phyloP scores from a whole-genome alignment of 2,329 filamentous ascomycete genomes.

The Botryosphaeria dothidea region DNA sequence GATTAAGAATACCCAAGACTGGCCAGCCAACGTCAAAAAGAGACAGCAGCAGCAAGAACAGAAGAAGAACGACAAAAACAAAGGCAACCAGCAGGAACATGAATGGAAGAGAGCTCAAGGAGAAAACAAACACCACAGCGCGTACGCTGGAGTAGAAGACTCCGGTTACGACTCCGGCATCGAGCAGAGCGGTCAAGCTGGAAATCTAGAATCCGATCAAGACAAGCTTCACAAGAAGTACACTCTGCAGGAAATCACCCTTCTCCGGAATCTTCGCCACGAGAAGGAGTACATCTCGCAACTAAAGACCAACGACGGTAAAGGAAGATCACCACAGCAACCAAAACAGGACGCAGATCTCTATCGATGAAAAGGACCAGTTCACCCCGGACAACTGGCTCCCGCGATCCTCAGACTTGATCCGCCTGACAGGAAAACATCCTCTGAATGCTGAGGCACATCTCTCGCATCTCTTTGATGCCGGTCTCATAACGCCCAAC shows the following conservation, averaged over 20 bases:
- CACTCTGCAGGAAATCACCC: constrained; percentile 44
- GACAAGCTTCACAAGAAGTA: constrained; percentile 40
- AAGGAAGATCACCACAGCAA: constrained; percentile 37
- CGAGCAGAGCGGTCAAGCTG: constrained; percentile 24
- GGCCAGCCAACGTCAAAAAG: constrained; percentile 31
- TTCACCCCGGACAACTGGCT: constrained; percentile 58
- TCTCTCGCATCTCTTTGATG: constrained; percentile 45
- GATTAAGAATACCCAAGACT: constrained; percentile 50
- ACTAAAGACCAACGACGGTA: constrained; percentile 48
- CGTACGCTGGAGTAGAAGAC: constrained; percentile 30
- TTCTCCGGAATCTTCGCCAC: constrained; percentile 44
- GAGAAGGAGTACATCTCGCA: constrained; percentile 46
- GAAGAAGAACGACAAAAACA: neutral
- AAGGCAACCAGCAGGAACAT: constrained; percentile 20
- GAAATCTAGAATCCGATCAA: constrained; percentile 24
- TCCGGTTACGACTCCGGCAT: constrained; percentile 21
- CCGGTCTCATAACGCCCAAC: constrained; percentile 54
- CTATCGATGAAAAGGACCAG: constrained; percentile 53
- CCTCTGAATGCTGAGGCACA: constrained; percentile 54
- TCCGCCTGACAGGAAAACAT: constrained; percentile 55
- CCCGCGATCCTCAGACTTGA: constrained; percentile 48
- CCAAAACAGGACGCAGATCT: constrained; percentile 33
- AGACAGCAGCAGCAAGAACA: neutral
- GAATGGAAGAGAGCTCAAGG: constrained; percentile 34
- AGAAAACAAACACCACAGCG: constrained; percentile 40